Base-by-base conservation (phyloP, 257 asterid species). In the Scutellaria galericulata region DNA sequence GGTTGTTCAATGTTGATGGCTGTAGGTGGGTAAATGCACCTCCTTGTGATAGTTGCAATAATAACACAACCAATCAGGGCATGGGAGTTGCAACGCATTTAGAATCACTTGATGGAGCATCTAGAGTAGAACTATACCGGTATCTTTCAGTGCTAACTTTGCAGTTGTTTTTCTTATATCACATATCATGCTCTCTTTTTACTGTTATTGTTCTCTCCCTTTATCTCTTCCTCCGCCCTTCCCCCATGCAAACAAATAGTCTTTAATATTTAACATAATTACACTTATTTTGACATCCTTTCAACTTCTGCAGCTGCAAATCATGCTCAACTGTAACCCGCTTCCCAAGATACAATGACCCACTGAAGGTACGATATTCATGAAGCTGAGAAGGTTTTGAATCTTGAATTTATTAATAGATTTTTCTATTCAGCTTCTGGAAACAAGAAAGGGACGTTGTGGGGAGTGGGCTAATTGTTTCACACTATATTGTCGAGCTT, bases 401-500 rank as follows among this genome's bases (percentile, higher is more conserved):
- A 52, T 71, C 54, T 70, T 12, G 14, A 73, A 62, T 77, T 68
- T 68, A 15, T 70, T 73, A 46, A 62, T 40, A 15, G 14, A 35
- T 47, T 51, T 82, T 76, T 63, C 59, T 72, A 2, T 80, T 83
- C 96, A 94, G 98, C 97, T 94, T 72, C 79, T 94, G 63, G 95
- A 91, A 83, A 94, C 97, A 59, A 89, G 95, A 82, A 88, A 80
- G 78, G 98, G 98, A 47, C 94, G 98, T 46, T 94, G 97, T 15
- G 98, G 98, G 75, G 98, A 94, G 86, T 94, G 97, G 97, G 98
- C 97, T 72, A 94, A 94, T 82, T 94, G 98, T 83, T 94, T 94
- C 84, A 94, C 97, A 42, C 84, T 94, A 73, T 94, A 91, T 73
- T 94, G 98, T 73, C 88, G 96, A 75, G 91, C 97, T 71, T 94